phyloP scores from a whole-genome alignment of 495 filamentous ascomycete genomes.

The Hypoxylon perforatum region DNA sequence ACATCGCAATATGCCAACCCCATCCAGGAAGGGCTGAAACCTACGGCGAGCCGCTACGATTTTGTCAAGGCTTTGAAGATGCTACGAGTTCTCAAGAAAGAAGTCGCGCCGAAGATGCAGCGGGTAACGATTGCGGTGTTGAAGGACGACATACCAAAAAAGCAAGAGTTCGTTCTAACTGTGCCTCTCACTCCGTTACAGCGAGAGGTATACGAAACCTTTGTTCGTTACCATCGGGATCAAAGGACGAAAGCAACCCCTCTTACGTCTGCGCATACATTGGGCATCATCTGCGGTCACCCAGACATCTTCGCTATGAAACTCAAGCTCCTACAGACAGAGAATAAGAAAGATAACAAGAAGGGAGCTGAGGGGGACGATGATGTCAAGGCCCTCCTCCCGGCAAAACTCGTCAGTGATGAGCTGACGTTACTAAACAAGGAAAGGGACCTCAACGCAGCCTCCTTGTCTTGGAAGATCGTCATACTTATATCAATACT shows the following conservation, averaged over 20 bases:
- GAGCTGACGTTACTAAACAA: conserved; percentile 44
- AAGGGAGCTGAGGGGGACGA: conserved; percentile 12
- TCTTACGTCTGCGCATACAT: conserved; percentile 60
- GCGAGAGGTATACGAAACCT: conserved; percentile 68
- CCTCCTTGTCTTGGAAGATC: conserved; percentile 71
- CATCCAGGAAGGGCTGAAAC: conserved; percentile 75
- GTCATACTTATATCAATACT: conserved; percentile 74
- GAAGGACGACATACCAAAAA: conserved; percentile 70
- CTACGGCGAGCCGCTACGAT: conserved; percentile 66
- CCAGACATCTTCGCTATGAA: conserved; percentile 72
- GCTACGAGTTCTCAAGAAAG: conserved; percentile 75
- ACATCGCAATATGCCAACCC: conserved; percentile 72
- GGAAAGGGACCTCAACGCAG: conserved; percentile 42
- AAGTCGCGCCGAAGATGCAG: conserved; percentile 82
- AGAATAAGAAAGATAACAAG: no score
- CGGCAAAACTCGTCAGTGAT: conserved; percentile 47
- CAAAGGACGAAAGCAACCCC: conserved; percentile 48
- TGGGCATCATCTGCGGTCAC: conserved; percentile 80
- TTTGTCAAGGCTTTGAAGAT: conserved; percentile 69
- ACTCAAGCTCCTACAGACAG: no score
- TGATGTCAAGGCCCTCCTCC: conserved; percentile 39
- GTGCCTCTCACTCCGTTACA: conserved; percentile 78
- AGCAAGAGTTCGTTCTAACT: conserved; percentile 83
- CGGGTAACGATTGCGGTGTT: conserved; percentile 77
- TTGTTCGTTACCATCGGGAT: conserved; percentile 53